phyloP scores from a whole-genome alignment of 108 stramenopile species.

The Seminavis robusta region DNA sequence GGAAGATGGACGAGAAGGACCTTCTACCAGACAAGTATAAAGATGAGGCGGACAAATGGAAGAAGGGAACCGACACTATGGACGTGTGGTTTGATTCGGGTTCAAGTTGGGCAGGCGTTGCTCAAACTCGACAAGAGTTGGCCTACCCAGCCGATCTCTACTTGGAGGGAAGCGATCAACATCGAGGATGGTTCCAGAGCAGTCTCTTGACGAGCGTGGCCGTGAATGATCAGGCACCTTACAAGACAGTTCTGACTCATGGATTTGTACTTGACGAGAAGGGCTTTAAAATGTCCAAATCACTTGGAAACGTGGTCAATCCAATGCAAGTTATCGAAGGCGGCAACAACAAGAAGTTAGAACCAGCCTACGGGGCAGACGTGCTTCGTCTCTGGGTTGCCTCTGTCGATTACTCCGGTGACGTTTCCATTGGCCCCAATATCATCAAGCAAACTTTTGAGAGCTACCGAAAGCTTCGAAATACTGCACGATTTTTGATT shows the following conservation, averaged over 20 bases:
- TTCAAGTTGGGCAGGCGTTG: slow-evolving; percentile 96
- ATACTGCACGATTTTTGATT: slow-evolving; percentile 93
- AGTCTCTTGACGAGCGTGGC: slow-evolving; percentile 95
- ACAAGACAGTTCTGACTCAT: slow-evolving; percentile 96
- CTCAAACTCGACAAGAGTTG: slow-evolving; percentile 77
- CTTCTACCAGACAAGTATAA: slow-evolving; percentile 85
- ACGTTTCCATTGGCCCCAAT: slow-evolving; percentile 88
- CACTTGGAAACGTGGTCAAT: slow-evolving; percentile 96
- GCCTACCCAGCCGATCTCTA: slow-evolving; percentile 89
- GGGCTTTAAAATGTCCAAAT: slow-evolving; percentile 99
- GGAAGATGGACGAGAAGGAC: slow-evolving; percentile 85
- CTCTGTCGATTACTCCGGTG: slow-evolving; percentile 93
- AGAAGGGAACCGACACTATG: slow-evolving; percentile 98
- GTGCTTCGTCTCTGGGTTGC: slow-evolving; percentile 98
- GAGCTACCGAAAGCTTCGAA: slow-evolving; percentile 93
- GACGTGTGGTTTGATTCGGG: slow-evolving; percentile 99
- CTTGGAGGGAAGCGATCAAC: slow-evolving; percentile 95
- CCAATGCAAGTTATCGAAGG: slow-evolving; percentile 94
- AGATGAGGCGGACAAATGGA: slow-evolving; percentile 87
- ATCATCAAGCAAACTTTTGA: slow-evolving; percentile 96
- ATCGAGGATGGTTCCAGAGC: slow-evolving; percentile 99
- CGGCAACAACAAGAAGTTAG: slow-evolving; percentile 91
- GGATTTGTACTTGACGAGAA: slow-evolving; percentile 98
- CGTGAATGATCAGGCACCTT: slow-evolving; percentile 82
- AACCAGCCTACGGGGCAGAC: slow-evolving; percentile 97